phyloP scores from a whole-genome alignment of 108 stramenopile genomes.

The Thalassiosira profunda region DNA sequence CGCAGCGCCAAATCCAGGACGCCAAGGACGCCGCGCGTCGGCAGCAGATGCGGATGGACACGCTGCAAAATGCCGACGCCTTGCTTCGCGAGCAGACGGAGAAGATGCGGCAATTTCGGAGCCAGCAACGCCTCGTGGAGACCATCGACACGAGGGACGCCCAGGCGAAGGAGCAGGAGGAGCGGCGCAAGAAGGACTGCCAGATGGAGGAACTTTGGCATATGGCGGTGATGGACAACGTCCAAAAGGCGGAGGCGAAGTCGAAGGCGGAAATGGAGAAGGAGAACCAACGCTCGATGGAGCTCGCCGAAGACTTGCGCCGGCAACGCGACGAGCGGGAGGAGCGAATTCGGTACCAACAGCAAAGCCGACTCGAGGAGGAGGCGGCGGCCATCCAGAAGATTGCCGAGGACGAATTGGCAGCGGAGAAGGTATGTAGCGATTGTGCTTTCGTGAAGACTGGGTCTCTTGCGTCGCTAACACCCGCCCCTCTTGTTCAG shows the following conservation, averaged over 20 bases:
- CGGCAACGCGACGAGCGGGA: constrained; percentile 38
- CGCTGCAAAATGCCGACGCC: constrained; percentile 57
- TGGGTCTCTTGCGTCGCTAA: neutral
- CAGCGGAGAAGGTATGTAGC: constrained; percentile 21
- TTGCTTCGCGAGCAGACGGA: constrained; percentile 77
- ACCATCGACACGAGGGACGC: constrained; percentile 53
- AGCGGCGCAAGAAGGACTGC: constrained; percentile 1
- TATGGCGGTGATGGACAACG: constrained; percentile 20
- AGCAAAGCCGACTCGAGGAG: constrained; percentile 26
- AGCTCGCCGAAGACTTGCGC: constrained; percentile 32
- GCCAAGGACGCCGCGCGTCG: constrained; percentile 56
- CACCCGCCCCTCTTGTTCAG: neutral
- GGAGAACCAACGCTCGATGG: constrained; percentile 15
- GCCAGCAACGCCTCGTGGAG: constrained; percentile 64
- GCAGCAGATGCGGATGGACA: constrained; percentile 46
- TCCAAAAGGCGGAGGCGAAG: constrained; percentile 36
- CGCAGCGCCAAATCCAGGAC: constrained; percentile 34
- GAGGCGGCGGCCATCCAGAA: constrained; percentile 46
- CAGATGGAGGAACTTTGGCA: constrained; percentile 48
- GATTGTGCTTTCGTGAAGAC: neutral
- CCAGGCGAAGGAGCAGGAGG: constrained; percentile 38
- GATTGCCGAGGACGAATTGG: constrained; percentile 38
- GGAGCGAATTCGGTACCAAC: constrained; percentile 11
- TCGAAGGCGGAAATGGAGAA: constrained; percentile 15
- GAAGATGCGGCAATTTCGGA: constrained; percentile 65